Conservation (phyloP, 73 alveolate genomes). For the Paramecium primaurelia region DNA sequence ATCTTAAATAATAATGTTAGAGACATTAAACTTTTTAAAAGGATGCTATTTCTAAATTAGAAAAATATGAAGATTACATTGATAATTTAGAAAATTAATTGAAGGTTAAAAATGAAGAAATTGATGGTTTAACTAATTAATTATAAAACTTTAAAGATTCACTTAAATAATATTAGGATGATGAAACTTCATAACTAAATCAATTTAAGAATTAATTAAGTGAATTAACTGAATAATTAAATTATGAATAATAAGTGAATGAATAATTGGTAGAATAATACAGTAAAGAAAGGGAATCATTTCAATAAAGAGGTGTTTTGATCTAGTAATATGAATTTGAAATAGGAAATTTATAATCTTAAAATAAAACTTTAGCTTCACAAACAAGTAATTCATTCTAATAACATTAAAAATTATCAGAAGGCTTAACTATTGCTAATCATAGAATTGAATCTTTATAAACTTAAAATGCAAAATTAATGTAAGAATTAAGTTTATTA, state of each 20-base stretch:
- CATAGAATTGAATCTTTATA: constrained; percentile 43
- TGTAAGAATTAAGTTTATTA: constrained; percentile 4
- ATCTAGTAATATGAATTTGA: constrained; percentile 38
- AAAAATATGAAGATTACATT: constrained; percentile 5
- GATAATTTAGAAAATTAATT: background rate
- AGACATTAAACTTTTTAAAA: constrained; percentile 16
- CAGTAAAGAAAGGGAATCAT: background rate
- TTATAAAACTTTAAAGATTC: background rate
- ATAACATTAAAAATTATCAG: constrained; percentile 3
- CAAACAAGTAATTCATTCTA: background rate
- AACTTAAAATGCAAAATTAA: constrained; percentile 42
- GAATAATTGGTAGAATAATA: background rate
- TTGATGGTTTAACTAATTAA: background rate
- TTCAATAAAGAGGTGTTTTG: background rate
- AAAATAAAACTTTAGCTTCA: background rate
- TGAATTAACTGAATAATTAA: constrained; percentile 33
- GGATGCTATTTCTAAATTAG: background rate
- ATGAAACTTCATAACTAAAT: background rate
- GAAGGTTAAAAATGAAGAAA: background rate
- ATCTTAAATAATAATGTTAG: background rate
- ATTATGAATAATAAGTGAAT: background rate
- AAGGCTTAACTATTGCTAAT: constrained; percentile 28
- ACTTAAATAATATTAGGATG: background rate
- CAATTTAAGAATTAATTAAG: background rate
- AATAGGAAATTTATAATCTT: background rate